phyloP scores from a whole-genome alignment of 345 rosid genomes.

The Laguncularia racemosa region DNA sequence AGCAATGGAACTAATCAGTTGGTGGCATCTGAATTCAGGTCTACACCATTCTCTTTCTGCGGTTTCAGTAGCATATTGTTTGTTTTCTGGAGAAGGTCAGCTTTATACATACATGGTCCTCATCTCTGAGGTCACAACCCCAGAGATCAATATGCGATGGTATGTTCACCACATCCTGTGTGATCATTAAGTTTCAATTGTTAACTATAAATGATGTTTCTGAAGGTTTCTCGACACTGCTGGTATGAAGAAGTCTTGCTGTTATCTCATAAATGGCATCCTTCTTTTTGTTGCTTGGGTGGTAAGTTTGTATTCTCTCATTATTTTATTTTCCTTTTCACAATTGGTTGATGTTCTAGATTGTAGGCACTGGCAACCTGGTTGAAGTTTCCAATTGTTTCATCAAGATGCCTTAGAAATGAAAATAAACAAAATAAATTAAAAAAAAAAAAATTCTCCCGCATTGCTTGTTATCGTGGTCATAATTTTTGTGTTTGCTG shows the following conservation, averaged over 20 bases:
- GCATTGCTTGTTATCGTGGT: neutral
- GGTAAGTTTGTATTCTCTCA: slow-evolving; percentile 37
- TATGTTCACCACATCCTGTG: slow-evolving; percentile 17
- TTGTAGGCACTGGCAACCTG: too few species aligned
- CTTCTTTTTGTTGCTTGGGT: slow-evolving; percentile 70
- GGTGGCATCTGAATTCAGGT: slow-evolving; percentile 33
- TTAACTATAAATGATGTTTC: too few species aligned
- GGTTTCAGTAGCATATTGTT: slow-evolving; percentile 57
- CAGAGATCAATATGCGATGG: slow-evolving; percentile 90
- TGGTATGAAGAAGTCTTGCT: slow-evolving; percentile 70
- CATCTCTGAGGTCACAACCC: slow-evolving; percentile 83
- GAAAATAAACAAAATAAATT: neutral
- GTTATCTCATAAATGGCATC: slow-evolving; percentile 73
- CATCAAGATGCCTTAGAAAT: too few species aligned
- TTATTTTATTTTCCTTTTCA: neutral
- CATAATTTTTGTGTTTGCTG: slow-evolving; percentile 18
- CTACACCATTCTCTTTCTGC: slow-evolving; percentile 71
- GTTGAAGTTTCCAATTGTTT: too few species aligned
- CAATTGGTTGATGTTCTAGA: too few species aligned
- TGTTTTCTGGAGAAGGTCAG: slow-evolving; percentile 77
- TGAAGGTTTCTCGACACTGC: slow-evolving; percentile 43
- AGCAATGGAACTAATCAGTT: slow-evolving; percentile 1
- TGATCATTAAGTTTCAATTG: neutral
- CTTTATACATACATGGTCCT: slow-evolving; percentile 77
- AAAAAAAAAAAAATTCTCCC: neutral